Percentiles rank a stretch among this genome's conserved stretches.
phyloP scores from a whole-genome alignment of 345 rosid genomes.

The Trapa incisa region DNA sequence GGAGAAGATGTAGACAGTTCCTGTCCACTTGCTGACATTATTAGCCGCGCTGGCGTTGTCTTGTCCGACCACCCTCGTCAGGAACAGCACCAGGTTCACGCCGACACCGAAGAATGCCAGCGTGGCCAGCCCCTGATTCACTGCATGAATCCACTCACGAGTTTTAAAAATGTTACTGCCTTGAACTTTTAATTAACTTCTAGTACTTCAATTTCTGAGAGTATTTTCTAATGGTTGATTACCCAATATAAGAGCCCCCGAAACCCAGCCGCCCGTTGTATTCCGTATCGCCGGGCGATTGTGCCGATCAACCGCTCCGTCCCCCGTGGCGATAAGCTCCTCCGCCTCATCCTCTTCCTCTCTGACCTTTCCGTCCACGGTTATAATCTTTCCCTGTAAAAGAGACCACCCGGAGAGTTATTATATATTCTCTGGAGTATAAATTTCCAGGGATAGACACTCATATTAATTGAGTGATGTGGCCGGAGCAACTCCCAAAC shows the following conservation, averaged over 20 bases:
- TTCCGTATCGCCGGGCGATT: slow-evolving; percentile 63
- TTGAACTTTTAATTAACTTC: no score
- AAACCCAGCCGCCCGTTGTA: slow-evolving; percentile 70
- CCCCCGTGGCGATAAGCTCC: slow-evolving; percentile 35
- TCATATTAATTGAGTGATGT: no score
- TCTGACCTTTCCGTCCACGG: slow-evolving; percentile 19
- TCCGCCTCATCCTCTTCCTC: slow-evolving; percentile 6
- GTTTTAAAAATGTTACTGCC: no score
- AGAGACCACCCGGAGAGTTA: not conserved
- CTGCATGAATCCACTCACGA: slow-evolving; percentile 19
- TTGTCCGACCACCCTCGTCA: slow-evolving; percentile 85
- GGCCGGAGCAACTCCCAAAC: no score
- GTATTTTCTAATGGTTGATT: slow-evolving; percentile 6
- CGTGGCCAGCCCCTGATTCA: slow-evolving; percentile 95
- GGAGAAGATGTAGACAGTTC: slow-evolving; percentile 98
- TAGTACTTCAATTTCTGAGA: no score
- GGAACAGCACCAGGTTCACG: slow-evolving; percentile 85
- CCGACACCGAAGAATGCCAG: slow-evolving; percentile 98
- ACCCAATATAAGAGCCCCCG: slow-evolving; percentile 79
- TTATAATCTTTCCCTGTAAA: no score
- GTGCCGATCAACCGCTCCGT: slow-evolving; percentile 71
- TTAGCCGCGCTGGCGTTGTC: slow-evolving; percentile 95
- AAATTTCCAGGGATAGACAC: no score
- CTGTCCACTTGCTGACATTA: slow-evolving; percentile 99
- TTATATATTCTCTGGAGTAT: no score